Percentiles rank a stretch among this genome's conserved stretches.
Conservation (phyloP, 2,329 filamentous ascomycete species). For the Pseudogymnoascus sp. region DNA sequence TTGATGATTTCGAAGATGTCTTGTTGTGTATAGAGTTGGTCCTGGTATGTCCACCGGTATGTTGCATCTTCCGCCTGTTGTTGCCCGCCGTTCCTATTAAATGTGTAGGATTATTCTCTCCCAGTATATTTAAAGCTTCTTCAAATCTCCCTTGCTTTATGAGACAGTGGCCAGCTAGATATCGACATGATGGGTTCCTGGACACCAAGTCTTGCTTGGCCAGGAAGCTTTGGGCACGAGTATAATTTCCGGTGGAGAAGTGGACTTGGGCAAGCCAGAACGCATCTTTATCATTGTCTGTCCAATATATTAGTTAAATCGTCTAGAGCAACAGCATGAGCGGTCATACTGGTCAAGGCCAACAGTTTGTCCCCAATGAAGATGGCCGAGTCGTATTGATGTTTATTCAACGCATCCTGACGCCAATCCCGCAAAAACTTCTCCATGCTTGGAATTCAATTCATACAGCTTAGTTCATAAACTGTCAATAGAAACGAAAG, state of each 20-base stretch:
- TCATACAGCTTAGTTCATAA: neutral
- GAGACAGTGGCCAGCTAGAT: conserved; percentile 87
- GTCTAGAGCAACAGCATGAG: neutral
- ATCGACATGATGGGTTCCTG: conserved; percentile 79
- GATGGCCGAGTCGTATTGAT: conserved; percentile 92
- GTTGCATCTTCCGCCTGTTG: conserved; percentile 62
- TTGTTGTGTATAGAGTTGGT: conserved; percentile 44
- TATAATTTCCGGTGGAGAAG: conserved; percentile 92
- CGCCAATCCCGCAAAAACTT: conserved; percentile 89
- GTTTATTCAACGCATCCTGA: conserved; percentile 89
- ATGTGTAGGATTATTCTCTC: conserved; percentile 89
- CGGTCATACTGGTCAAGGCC: conserved; percentile 74
- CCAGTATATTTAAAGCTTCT: conserved; percentile 77
- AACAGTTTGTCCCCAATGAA: conserved; percentile 96
- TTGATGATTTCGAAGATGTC: conserved; percentile 26
- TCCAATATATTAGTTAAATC: neutral
- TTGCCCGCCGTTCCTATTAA: conserved; percentile 63
- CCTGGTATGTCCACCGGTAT: conserved; percentile 46
- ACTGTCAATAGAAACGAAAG: neutral
- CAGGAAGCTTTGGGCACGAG: conserved; percentile 79
- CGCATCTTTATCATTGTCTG: conserved; percentile 87
- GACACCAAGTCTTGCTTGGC: conserved; percentile 73
- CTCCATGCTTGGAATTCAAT: conserved; percentile 58
- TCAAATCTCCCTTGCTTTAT: conserved; percentile 88
- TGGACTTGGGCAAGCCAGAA: conserved; percentile 98